A percentile compares a stretch with the other conserved stretches of the same genome.
phyloP scores from a whole-genome alignment of 257 asterid species.

The Fraxinus cuspidata region DNA sequence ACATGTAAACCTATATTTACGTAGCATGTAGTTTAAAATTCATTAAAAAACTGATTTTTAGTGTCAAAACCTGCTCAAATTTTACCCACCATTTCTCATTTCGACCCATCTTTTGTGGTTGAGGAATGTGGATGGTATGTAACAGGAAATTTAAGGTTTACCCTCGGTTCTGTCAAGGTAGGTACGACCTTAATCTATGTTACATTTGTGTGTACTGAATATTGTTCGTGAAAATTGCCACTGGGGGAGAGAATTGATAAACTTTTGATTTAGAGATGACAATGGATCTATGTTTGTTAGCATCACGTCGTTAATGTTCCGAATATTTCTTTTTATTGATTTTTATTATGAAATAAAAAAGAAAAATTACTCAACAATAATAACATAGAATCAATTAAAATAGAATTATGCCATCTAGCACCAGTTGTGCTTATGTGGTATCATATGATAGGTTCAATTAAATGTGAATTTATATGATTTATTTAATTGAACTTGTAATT shows the following conservation, averaged over 20 bases:
- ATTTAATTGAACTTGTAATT: too few species aligned
- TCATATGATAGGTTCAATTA: too few species aligned
- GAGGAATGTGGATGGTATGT: slow-evolving; percentile 47
- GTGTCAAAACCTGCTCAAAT: slow-evolving; percentile 36
- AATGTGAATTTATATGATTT: too few species aligned
- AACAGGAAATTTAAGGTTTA: slow-evolving; percentile 33
- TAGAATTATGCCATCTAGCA: too few species aligned
- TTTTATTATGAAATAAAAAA: too few species aligned
- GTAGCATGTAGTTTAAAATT: slow-evolving; percentile 53
- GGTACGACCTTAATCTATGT: slow-evolving; percentile 36
- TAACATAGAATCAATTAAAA: too few species aligned
- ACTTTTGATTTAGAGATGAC: not conserved
- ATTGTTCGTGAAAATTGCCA: slow-evolving; percentile 37
- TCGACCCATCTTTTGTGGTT: slow-evolving; percentile 53
- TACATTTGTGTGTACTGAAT: slow-evolving; percentile 35
- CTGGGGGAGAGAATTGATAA: slow-evolving; percentile 19
- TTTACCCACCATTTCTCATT: slow-evolving; percentile 37
- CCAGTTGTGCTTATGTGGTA: too few species aligned
- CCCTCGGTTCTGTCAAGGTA: slow-evolving; percentile 40
- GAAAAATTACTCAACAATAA: too few species aligned
- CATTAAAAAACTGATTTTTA: slow-evolving; percentile 39
- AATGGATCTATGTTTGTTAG: not conserved
- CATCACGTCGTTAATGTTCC: too few species aligned
- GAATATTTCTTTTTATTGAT: too few species aligned
- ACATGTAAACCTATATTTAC: slow-evolving; percentile 35